Evolutionary conservation across 83 land plant species (phyloP).

Genomic region (Diphasiastrum complanatum): DNA sequence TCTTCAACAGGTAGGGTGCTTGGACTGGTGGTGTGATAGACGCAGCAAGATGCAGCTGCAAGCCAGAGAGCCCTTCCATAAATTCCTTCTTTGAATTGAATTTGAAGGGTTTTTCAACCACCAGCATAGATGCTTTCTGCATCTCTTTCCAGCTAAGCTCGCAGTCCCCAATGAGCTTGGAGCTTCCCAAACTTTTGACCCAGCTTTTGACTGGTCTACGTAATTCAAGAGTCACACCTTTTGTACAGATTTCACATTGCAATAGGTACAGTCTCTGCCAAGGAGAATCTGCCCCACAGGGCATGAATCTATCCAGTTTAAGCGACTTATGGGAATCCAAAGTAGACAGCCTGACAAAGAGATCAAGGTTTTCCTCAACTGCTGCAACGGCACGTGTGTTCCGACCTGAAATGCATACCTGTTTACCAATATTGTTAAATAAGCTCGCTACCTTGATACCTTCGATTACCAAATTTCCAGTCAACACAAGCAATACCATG

Average conservation of each 20-base stretch:
- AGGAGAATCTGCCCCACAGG: conserved; percentile 17
- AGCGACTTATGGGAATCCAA: conserved; percentile 51
- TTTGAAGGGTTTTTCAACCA: conserved; percentile 26
- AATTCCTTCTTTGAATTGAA: conserved; percentile 19
- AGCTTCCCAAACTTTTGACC: conserved; percentile 20
- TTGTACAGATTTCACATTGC: conserved; percentile 64
- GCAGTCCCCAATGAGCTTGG: conserved; percentile 16
- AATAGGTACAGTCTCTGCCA: conserved; percentile 69
- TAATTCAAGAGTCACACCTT: conserved; percentile 52
- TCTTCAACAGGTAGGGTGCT: conserved; percentile 72
- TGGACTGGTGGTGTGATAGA: conserved; percentile 88
- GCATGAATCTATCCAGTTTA: conserved; percentile 38
- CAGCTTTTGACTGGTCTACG: conserved; percentile 37
- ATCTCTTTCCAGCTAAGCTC: conserved; percentile 57
- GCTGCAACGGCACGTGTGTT: conserved; percentile 1
- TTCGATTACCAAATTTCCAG: too few relatives aligned
- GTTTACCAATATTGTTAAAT: too few relatives aligned
- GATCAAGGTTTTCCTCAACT: conserved; percentile 10
- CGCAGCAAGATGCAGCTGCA: conserved; percentile 19
- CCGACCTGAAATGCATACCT: conserved; percentile 53
- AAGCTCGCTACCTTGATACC: too few relatives aligned
- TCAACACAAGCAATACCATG: too few relatives aligned
- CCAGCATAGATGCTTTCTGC: conserved; percentile 48
- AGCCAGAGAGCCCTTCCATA: not conserved
- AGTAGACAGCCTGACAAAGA: conserved; percentile 44